These are phyloP conservation scores for Primulina eburnea DNA, from an alignment of 257 asterid species.

Conservation along the genomic window DNA sequence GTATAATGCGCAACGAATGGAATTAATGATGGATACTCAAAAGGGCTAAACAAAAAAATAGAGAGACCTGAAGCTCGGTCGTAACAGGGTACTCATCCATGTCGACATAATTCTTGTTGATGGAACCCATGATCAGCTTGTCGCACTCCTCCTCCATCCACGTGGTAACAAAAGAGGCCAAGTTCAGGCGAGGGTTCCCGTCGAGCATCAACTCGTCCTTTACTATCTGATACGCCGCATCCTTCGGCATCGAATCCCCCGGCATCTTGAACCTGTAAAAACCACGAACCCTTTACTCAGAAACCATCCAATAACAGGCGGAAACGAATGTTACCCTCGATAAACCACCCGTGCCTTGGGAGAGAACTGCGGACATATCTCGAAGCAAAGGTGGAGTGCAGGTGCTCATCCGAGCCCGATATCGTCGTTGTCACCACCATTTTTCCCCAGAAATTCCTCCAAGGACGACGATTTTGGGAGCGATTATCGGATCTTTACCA, in stretches of 20 bases:
- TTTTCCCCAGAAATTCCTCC: too few species aligned
- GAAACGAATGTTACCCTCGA: too few species aligned
- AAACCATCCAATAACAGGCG: not conserved
- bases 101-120: slow-evolving; percentile 72
- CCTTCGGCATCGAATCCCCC: slow-evolving; percentile 54
- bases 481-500: too few species aligned
- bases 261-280: slow-evolving; percentile 50
- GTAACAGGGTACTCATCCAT: slow-evolving; percentile 86
- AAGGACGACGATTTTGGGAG: too few species aligned
- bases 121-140: slow-evolving; percentile 54
- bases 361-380: too few species aligned
- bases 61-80: slow-evolving; percentile 62
- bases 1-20: not conserved
- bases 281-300: too few species aligned
- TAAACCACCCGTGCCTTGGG: too few species aligned
- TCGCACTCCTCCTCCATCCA: slow-evolving; percentile 90
- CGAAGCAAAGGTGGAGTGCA: too few species aligned
- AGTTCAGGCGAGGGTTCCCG: slow-evolving; percentile 68
- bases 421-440: too few species aligned
- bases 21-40: not conserved
- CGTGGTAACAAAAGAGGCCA: slow-evolving; percentile 76
- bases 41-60: not conserved
- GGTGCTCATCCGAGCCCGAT: too few species aligned
- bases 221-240: slow-evolving; percentile 71
- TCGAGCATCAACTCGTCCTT: slow-evolving; percentile 76